A percentile compares a stretch with the other conserved stretches of the same genome.
Conservation (phyloP, 2,329 filamentous ascomycete species). For the Neurospora crassa region DNA sequence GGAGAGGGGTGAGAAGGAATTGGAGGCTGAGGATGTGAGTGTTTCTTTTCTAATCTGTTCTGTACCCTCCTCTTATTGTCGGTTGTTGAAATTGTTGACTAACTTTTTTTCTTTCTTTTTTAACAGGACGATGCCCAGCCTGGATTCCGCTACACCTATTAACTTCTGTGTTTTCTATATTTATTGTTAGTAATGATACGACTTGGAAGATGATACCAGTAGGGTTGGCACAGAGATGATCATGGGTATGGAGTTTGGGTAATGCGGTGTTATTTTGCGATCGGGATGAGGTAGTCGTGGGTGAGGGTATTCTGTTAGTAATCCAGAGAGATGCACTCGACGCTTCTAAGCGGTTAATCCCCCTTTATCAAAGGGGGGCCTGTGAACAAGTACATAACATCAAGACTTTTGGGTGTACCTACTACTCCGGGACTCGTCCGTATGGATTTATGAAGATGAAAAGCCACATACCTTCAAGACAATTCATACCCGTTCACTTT, state of each 20-base stretch:
- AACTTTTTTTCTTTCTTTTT: neutral
- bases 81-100: neutral
- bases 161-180: neutral
- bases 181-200: neutral
- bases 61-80: constrained; percentile 1
- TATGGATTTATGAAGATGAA: too few relatives aligned
- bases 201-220: neutral
- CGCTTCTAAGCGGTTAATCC: neutral
- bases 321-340: neutral
- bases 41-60: neutral
- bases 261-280: neutral
- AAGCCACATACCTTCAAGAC: too few relatives aligned
- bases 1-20: constrained; percentile 41
- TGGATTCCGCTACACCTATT: constrained; percentile 33
- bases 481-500: neutral
- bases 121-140: constrained; percentile 28
- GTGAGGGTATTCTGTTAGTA: neutral
- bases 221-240: neutral
- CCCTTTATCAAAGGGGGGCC: neutral
- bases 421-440: too few relatives aligned
- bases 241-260: neutral
- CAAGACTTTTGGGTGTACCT: neutral
- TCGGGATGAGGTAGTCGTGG: neutral
- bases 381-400: neutral
- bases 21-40: constrained; percentile 42